Evolutionary conservation across 2,329 filamentous ascomycete genomes (phyloP), one percentile per base, ranked within the genome.

Genomic region (Ambrosiella beaveri): DNA sequence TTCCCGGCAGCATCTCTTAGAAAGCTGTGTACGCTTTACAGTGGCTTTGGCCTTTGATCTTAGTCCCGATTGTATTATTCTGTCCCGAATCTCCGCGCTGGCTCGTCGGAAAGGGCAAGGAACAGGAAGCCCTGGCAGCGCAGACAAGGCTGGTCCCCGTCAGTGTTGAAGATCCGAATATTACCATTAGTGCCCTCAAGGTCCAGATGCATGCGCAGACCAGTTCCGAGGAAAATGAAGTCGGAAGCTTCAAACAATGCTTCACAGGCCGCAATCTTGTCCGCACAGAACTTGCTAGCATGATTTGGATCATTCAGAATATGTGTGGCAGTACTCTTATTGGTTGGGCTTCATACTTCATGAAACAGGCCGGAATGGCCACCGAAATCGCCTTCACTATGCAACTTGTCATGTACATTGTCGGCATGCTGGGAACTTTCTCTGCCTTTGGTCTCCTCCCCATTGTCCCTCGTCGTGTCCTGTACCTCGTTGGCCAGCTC

Each of bases 1-100:
- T 66, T 7, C 62, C 59, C 1, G 68, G 69, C 19, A 63, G 74
- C 49, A 74, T 70, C 68, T 68, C 68, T 0, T 75, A 70, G 63
- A 67, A 69, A 9, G 72, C 68, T 12, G 73, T 73, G 0, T 75
- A 71, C 57, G 72, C 68, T 0, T 58, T 74, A 1, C 73, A 75
- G 62, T 75, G 73, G 73, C 63, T 67, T 1, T 75, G 71, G 68
- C 70, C 71, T 0, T 64, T 70, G 0, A 65, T 69, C 8, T 65
- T 75, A 3, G 59, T 74, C 2, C 58, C 69, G 1, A 65, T 64
- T 1, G 62, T 71, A 1, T 45, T 66, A 7, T 68, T 73, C 39
- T 70, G 63, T 4, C 66, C 66, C 15, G 66, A 68, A 54, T 73
- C 70, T 1, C 74, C 74, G 1, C 75, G 73, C 66, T 75, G 71